These are phyloP conservation scores for Phytophthora rubi DNA, from an alignment of 352 stramenopile species.

Conservation along the genomic window DNA sequence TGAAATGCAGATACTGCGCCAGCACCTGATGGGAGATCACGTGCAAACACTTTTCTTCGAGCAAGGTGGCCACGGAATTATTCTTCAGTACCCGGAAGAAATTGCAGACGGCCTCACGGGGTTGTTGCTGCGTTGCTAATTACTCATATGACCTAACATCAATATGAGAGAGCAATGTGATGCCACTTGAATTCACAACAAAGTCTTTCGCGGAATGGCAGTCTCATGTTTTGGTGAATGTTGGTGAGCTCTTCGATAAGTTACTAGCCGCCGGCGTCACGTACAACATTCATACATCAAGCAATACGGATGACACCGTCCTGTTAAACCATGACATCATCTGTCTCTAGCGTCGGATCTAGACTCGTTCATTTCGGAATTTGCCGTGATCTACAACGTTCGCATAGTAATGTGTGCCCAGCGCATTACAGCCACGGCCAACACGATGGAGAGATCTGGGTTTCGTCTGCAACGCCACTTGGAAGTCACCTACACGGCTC, in stretches of 20 bases:
- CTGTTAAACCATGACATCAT: constrained; percentile 35
- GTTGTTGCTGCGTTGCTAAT: constrained; percentile 15
- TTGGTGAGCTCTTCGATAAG: not conserved
- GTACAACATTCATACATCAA: not conserved
- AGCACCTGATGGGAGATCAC: constrained; percentile 40
- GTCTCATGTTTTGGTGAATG: constrained; percentile 5
- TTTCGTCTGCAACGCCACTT: constrained; percentile 44
- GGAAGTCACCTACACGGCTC: constrained; percentile 39
- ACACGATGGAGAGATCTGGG: constrained; percentile 10
- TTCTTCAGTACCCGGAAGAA: constrained; percentile 51
- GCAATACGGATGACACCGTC: constrained; percentile 21
- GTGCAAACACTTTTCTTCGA: constrained; percentile 48
- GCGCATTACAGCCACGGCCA: constrained; percentile 25
- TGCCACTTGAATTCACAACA: not conserved
- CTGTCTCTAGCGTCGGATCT: not conserved
- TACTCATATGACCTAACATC: not conserved
- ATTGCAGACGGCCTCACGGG: constrained; percentile 25
- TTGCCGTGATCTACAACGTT: constrained; percentile 3
- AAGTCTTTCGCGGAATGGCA: not conserved
- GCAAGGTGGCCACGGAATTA: constrained; percentile 47
- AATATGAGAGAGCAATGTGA: not conserved
- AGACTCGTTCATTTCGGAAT: constrained; percentile 13
- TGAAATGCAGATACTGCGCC: constrained; percentile 37
- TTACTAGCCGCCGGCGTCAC: constrained; percentile 12
- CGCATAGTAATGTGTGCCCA: constrained; percentile 11